Evolutionary conservation across 116 monocot genomes (phyloP).

Genomic region (Phalaenopsis hybrid): DNA sequence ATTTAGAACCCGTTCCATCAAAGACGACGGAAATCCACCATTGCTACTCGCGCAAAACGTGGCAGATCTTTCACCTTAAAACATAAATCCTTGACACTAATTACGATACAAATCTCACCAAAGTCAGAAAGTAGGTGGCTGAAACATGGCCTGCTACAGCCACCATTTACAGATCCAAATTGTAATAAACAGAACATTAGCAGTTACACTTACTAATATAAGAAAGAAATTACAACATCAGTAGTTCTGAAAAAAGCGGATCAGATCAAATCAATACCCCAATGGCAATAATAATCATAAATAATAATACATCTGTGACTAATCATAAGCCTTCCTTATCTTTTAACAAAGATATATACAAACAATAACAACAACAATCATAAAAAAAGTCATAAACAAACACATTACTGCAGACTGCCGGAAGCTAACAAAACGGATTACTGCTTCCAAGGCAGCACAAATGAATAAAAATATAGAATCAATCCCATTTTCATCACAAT

Average conservation of each 20-base stretch:
- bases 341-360: not conserved
- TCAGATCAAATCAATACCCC: not conserved
- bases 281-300: not conserved
- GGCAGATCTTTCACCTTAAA: not conserved
- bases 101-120: not conserved
- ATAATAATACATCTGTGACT: not conserved
- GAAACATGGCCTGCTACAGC: too few species aligned
- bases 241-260: too few species aligned
- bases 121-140: not conserved
- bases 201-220: too few species aligned
- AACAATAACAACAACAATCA: not conserved
- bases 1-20: too few species aligned
- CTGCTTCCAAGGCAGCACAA: not conserved
- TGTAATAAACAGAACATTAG: too few species aligned
- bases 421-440: not conserved
- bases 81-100: not conserved
- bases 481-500: not conserved
- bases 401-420: not conserved
- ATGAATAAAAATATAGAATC: conserved; percentile 1
- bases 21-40: too few species aligned
- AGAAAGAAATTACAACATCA: not conserved
- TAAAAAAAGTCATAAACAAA: not conserved
- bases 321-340: not conserved
- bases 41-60: not conserved
- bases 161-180: too few species aligned